These are phyloP conservation scores for Apophysomyces elegans DNA, from an alignment of 371 early-diverging fungal genomes.

Conservation along the genomic window DNA sequence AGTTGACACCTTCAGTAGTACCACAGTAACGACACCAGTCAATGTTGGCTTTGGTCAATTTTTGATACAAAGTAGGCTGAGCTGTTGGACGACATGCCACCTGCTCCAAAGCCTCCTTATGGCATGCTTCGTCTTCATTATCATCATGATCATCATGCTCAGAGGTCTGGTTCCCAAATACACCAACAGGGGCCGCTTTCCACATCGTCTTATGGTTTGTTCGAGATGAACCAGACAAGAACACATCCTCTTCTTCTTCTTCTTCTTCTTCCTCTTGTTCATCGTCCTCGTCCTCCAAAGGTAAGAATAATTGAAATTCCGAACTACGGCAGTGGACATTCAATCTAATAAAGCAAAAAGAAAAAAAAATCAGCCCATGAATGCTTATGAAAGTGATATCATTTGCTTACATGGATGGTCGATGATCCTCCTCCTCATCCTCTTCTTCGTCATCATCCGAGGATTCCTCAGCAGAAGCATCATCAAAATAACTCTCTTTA, in stretches of 20 bases:
- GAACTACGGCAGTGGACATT: neutral
- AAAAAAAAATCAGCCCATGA: slow-evolving; percentile 1
- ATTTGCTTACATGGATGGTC: neutral
- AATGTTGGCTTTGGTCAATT: slow-evolving; percentile 63
- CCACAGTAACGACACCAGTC: slow-evolving; percentile 96
- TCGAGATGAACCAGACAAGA: too few species aligned
- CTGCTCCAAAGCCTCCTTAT: slow-evolving; percentile 5
- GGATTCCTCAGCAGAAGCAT: slow-evolving; percentile 28
- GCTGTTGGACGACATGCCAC: slow-evolving; percentile 24
- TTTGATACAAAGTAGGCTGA: slow-evolving; percentile 67
- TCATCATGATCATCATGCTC: neutral
- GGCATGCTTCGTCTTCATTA: neutral
- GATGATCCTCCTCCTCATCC: slow-evolving; percentile 9
- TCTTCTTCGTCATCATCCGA: slow-evolving; percentile 23
- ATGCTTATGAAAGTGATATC: neutral
- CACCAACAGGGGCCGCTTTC: neutral
- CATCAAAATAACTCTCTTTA: slow-evolving; percentile 21
- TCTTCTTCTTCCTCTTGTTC: too few species aligned
- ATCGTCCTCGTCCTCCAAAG: neutral
- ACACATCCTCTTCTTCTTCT: too few species aligned
- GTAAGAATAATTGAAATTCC: slow-evolving; percentile 1
- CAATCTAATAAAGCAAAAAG: neutral
- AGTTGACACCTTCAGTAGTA: slow-evolving; percentile 90
- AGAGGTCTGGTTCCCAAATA: neutral
- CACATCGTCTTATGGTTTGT: neutral